These are phyloP conservation scores for Exophiala xenobiotica DNA, from an alignment of 2,329 filamentous ascomycete genomes.

Conservation along the genomic window DNA sequence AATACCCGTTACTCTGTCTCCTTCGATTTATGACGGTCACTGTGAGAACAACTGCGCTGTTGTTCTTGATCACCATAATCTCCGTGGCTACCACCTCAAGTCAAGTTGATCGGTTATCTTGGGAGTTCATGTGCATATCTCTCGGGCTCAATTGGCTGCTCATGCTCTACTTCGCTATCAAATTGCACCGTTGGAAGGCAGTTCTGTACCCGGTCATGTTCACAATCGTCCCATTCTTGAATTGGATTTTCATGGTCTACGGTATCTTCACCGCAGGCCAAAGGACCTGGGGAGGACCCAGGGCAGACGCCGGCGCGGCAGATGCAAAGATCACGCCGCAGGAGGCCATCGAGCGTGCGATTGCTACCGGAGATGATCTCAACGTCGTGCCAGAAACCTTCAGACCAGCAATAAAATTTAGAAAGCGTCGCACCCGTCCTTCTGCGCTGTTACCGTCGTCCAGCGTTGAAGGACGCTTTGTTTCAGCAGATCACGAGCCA, in stretches of 20 bases:
- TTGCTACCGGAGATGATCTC: slow-evolving; percentile 77
- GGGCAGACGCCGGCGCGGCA: slow-evolving; percentile 81
- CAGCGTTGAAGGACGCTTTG: slow-evolving; percentile 75
- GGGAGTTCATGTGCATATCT: slow-evolving; percentile 91
- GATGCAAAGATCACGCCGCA: slow-evolving; percentile 73
- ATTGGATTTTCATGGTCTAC: slow-evolving; percentile 98
- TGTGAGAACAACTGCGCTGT: slow-evolving; percentile 85
- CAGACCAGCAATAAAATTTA: slow-evolving; percentile 44
- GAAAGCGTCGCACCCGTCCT: slow-evolving; percentile 37
- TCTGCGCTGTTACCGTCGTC: slow-evolving; percentile 67
- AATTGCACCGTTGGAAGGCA: slow-evolving; percentile 85
- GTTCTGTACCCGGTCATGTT: slow-evolving; percentile 97
- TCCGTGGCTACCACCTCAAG: slow-evolving; percentile 83
- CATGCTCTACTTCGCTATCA: slow-evolving; percentile 93
- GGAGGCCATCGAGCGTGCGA: slow-evolving; percentile 79
- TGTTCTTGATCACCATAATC: slow-evolving; percentile 92
- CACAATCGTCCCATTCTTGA: slow-evolving; percentile 91
- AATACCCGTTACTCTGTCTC: slow-evolving; percentile 81
- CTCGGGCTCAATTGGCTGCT: slow-evolving; percentile 90
- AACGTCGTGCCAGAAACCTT: slow-evolving; percentile 89
- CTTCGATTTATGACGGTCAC: slow-evolving; percentile 95
- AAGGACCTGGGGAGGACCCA: slow-evolving; percentile 90
- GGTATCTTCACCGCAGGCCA: slow-evolving; percentile 93
- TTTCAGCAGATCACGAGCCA: slow-evolving; percentile 65
- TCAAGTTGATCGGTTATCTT: slow-evolving; percentile 73